Evolutionary conservation across 2,329 filamentous ascomycete species (phyloP).

Genomic region (Pyrenophora teres): DNA sequence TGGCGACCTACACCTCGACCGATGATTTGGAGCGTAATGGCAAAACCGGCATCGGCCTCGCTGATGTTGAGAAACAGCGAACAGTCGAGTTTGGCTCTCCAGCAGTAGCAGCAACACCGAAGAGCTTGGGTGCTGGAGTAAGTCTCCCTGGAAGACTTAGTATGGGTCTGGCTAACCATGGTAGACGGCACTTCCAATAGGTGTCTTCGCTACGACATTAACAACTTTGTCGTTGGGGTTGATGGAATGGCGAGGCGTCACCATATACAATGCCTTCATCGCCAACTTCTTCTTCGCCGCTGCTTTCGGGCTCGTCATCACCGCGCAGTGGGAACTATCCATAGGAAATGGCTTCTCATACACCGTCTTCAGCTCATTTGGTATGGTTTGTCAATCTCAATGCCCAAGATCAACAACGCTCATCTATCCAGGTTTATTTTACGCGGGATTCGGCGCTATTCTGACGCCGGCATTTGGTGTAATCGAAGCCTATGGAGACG

Average conservation of each 20-base stretch:
- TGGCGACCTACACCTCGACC: too few species aligned
- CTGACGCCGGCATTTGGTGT: conserved; percentile 56
- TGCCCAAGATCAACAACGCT: not conserved
- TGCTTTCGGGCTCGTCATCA: conserved; percentile 57
- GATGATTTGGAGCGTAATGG: not conserved
- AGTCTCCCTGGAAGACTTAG: not conserved
- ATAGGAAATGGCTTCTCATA: conserved; percentile 60
- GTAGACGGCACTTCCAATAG: conserved; percentile 57
- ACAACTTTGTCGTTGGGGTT: conserved; percentile 60
- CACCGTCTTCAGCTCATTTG: conserved; percentile 60
- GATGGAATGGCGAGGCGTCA: conserved; percentile 61
- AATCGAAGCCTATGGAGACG: conserved; percentile 50
- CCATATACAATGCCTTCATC: conserved; percentile 57
- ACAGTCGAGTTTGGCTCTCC: conserved; percentile 6
- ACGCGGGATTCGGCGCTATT: conserved; percentile 56
- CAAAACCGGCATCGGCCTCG: conserved; percentile 7
- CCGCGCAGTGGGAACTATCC: conserved; percentile 61
- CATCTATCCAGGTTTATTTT: conserved; percentile 51
- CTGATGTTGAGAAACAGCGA: conserved; percentile 24
- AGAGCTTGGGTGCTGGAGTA: conserved; percentile 22
- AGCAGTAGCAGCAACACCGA: not conserved
- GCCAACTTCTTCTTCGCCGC: conserved; percentile 61
- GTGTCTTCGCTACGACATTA: conserved; percentile 60
- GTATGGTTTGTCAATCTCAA: conserved; percentile 30
- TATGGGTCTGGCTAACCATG: not conserved